Percentiles rank a stretch among this genome's conserved stretches.
Conservation (phyloP, 164 flowering plant species). For the Amborella trichopoda region DNA sequence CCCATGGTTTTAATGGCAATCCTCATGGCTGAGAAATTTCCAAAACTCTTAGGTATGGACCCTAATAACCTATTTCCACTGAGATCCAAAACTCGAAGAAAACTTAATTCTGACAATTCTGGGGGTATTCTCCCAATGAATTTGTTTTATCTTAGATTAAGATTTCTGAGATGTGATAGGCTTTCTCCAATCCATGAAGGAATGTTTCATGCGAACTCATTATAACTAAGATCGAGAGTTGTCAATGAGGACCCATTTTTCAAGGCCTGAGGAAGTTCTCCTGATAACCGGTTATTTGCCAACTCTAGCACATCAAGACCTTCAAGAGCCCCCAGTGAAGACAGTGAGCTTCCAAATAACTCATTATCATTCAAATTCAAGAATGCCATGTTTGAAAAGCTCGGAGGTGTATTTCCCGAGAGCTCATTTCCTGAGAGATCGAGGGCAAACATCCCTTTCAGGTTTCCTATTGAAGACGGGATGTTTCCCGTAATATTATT, state of each 20-base stretch:
- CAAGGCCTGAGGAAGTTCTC: constrained; percentile 26
- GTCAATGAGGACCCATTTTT: constrained; percentile 19
- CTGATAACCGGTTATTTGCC: constrained; percentile 23
- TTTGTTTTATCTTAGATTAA: constrained; percentile 19
- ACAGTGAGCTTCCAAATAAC: constrained; percentile 26
- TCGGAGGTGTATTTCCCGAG: constrained; percentile 25
- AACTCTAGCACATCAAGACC: constrained; percentile 27
- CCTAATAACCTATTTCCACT: no score
- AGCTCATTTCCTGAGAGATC: constrained; percentile 32
- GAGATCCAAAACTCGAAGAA: constrained; percentile 29
- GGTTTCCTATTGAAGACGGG: constrained; percentile 26
- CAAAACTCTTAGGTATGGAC: no score
- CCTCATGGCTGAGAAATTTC: constrained; percentile 21
- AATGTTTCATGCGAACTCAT: constrained; percentile 24
- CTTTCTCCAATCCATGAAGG: constrained; percentile 21
- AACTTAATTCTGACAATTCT: constrained; percentile 14
- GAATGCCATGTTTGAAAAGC: constrained; percentile 17
- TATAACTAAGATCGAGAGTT: constrained; percentile 27
- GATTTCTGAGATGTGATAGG: constrained; percentile 11
- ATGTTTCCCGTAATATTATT: no score
- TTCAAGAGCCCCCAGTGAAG: constrained; percentile 17
- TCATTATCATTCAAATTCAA: constrained; percentile 27
- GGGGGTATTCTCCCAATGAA: constrained; percentile 21
- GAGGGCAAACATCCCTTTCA: constrained; percentile 25
- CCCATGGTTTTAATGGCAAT: constrained; percentile 21